Percentiles rank a stretch among this genome's conserved stretches.
Conservation (phyloP, 2,329 filamentous ascomycete species). For the Colletotrichum tofieldiae region DNA sequence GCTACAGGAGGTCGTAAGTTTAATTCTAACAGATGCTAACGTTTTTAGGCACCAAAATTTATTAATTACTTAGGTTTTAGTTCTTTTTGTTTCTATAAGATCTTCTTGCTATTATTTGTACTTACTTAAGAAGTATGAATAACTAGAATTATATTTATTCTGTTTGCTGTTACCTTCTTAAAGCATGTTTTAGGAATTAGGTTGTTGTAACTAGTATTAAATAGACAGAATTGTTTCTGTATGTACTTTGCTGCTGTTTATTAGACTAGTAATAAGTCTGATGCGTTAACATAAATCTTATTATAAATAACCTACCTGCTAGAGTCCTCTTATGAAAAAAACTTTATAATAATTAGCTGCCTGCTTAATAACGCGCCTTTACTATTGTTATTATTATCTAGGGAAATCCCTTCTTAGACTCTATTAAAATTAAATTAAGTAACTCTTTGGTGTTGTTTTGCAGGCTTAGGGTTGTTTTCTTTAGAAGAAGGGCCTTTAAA, state of each 20-base stretch:
- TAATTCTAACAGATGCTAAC: too few species aligned
- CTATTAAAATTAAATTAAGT: conserved; percentile 5
- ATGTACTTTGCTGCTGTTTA: background rate
- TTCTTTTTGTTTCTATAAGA: background rate
- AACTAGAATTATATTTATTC: conserved; percentile 9
- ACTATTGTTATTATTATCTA: background rate
- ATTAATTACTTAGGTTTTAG: background rate
- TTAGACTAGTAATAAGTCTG: background rate
- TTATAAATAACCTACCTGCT: background rate
- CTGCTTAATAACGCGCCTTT: background rate
- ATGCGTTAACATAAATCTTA: background rate
- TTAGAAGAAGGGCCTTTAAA: background rate
- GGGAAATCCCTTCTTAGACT: conserved; percentile 1
- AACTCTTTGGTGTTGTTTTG: conserved; percentile 6
- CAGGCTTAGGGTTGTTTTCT: background rate
- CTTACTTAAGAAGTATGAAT: background rate
- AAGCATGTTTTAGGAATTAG: conserved; percentile 16
- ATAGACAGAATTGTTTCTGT: background rate
- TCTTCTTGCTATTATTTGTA: background rate
- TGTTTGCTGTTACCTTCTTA: conserved; percentile 3
- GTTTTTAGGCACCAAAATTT: too few species aligned
- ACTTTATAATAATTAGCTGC: background rate
- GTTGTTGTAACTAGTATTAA: background rate
- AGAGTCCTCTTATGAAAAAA: background rate
- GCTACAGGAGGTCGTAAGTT: too few species aligned